These are phyloP conservation scores for Nakazawaea wickerhamii DNA, from an alignment of 805 yeast species.

Conservation along the genomic window DNA sequence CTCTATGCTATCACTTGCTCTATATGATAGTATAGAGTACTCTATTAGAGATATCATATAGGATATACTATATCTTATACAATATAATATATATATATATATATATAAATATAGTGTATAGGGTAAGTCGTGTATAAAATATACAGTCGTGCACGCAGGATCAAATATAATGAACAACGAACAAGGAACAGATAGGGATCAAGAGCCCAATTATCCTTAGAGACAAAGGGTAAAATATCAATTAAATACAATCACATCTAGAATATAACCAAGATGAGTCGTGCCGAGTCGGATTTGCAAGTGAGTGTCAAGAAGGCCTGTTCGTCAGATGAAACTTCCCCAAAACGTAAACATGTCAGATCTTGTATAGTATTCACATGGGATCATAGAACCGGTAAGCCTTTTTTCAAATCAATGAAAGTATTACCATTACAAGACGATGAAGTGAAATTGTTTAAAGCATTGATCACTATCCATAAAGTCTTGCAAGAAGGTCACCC, in stretches of 20 bases:
- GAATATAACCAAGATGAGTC: slow-evolving; percentile 3
- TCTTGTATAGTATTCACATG: slow-evolving; percentile 94
- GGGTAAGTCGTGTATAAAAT: no score
- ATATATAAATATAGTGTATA: no score
- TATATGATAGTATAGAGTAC: no score
- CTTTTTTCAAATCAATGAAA: slow-evolving; percentile 81
- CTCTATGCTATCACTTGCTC: no score
- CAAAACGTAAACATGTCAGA: slow-evolving; percentile 93
- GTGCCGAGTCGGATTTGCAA: slow-evolving; percentile 25
- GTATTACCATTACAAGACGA: slow-evolving; percentile 74
- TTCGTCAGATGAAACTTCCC: slow-evolving; percentile 80
- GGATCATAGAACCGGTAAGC: slow-evolving; percentile 84
- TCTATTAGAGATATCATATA: no score
- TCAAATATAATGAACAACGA: no score
- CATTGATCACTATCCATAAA: slow-evolving; percentile 80
- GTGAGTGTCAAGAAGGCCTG: slow-evolving; percentile 76
- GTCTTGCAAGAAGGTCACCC: slow-evolving; percentile 98
- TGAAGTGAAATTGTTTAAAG: slow-evolving; percentile 81
- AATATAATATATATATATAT: no score
- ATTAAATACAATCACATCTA: not conserved
- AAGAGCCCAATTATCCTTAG: no score
- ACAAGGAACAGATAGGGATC: no score
- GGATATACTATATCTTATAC: no score
- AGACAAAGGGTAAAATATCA: not conserved
- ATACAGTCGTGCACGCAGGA: no score